Evolutionary conservation across 176 grass and related monocot species (phyloP).

Genomic region (Poa annua): DNA sequence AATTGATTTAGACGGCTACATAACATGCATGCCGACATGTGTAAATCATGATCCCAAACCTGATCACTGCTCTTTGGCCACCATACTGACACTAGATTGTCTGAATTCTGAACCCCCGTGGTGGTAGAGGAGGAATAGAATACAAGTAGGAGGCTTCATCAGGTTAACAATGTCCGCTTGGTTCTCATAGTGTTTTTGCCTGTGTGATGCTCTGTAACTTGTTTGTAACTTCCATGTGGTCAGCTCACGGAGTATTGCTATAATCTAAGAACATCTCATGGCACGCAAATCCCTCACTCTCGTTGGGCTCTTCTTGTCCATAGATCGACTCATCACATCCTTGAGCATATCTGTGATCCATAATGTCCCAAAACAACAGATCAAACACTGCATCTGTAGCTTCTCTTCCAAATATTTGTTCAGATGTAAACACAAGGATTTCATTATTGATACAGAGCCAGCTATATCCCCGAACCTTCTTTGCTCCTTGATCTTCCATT

Average conservation of each 20-base stretch:
- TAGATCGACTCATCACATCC: slow-evolving; percentile 2
- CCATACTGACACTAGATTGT: background rate
- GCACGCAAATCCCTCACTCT: slow-evolving; percentile 23
- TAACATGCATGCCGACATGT: background rate
- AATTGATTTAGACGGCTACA: background rate
- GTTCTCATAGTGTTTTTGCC: background rate
- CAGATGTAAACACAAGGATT: slow-evolving; percentile 60
- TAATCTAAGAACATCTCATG: slow-evolving; percentile 25
- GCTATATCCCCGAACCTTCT: slow-evolving; percentile 63
- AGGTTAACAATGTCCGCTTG: background rate
- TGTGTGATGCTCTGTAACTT: background rate
- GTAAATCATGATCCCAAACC: slow-evolving; percentile 5
- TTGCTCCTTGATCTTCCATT: slow-evolving; percentile 65
- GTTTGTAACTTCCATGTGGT: slow-evolving; percentile 12
- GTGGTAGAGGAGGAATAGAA: background rate
- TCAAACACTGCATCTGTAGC: slow-evolving; percentile 58
- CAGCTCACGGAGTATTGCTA: background rate
- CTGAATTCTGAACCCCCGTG: background rate
- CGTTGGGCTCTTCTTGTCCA: slow-evolving; percentile 20
- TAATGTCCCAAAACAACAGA: slow-evolving; percentile 67
- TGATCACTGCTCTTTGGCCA: slow-evolving; percentile 11
- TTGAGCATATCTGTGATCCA: slow-evolving; percentile 31
- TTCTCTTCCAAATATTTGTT: slow-evolving; percentile 69
- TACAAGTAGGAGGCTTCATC: slow-evolving; percentile 13
- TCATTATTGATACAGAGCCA: slow-evolving; percentile 74